phyloP scores from a whole-genome alignment of 257 asterid genomes.

The Nicotiana attenuata region DNA sequence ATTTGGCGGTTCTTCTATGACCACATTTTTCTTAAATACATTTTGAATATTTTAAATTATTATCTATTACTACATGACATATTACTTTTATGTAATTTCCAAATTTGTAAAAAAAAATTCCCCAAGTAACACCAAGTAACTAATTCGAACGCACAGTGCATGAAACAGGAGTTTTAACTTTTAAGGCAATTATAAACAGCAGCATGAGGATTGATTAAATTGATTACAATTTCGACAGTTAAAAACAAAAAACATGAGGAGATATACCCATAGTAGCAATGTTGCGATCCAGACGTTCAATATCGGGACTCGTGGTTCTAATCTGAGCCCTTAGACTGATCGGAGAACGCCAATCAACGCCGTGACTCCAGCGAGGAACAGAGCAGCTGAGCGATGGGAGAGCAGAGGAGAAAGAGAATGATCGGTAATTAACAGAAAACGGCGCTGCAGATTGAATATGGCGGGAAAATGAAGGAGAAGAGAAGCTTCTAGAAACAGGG shows the following conservation, averaged over 20 bases:
- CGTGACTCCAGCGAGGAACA: slow-evolving; percentile 44
- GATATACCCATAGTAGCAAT: slow-evolving; percentile 65
- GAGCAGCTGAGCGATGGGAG: slow-evolving; percentile 34
- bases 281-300: slow-evolving; percentile 35
- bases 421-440: slow-evolving; percentile 25
- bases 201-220: background rate
- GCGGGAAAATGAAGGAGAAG: slow-evolving; percentile 3
- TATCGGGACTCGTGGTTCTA: slow-evolving; percentile 40
- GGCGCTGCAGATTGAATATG: slow-evolving; percentile 12
- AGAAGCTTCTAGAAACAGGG: slow-evolving; percentile 12
- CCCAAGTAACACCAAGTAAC: background rate
- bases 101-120: no score
- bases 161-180: background rate
- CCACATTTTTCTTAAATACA: no score
- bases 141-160: background rate
- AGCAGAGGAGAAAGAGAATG: slow-evolving; percentile 30
- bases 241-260: background rate
- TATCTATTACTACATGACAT: no score
- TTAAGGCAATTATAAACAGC: background rate
- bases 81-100: no score
- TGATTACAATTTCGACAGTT: background rate
- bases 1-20: no score
- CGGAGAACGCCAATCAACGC: slow-evolving; percentile 43
- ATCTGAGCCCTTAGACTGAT: slow-evolving; percentile 55
- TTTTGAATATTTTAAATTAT: no score